Conservation (phyloP, 116 monocot genomes). For the Papilionanthe hybrid region DNA sequence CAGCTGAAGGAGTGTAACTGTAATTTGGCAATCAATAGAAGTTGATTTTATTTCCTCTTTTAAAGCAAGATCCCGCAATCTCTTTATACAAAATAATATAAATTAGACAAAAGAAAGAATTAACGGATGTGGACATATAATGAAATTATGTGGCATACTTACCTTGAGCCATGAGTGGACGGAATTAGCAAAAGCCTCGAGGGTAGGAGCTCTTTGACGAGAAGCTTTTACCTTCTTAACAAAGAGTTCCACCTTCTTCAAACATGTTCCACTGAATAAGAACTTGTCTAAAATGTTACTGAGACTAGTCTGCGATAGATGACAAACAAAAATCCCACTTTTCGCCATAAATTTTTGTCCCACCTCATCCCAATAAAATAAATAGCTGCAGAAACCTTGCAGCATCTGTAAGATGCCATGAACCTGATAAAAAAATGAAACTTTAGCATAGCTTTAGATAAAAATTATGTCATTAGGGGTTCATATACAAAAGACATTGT, state of each 20-base stretch:
- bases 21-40: constrained; percentile 20
- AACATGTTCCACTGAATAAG: constrained; percentile 59
- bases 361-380: constrained; percentile 59
- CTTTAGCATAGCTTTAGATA: neutral
- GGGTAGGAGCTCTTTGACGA: constrained; percentile 39
- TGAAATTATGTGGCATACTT: neutral
- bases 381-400: constrained; percentile 70
- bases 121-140: neutral
- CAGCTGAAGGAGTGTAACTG: constrained; percentile 58
- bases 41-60: constrained; percentile 52
- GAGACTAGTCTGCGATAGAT: constrained; percentile 67
- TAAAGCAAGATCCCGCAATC: constrained; percentile 58
- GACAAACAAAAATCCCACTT: constrained; percentile 52
- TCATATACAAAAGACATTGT: neutral
- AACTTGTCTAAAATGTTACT: constrained; percentile 45
- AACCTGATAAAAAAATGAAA: constrained; percentile 34
- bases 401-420: constrained; percentile 67
- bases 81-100: constrained; percentile 30
- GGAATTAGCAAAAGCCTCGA: constrained; percentile 71
- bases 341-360: constrained; percentile 38
- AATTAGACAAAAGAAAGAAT: constrained; percentile 1
- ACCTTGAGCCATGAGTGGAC: constrained; percentile 83
- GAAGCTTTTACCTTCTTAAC: constrained; percentile 52
- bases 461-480: neutral
- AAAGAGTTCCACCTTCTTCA: constrained; percentile 74